Evolutionary conservation across 805 yeast genomes (phyloP), one percentile per base, ranked within the genome.

Genomic region (Candida xyloterini): DNA sequence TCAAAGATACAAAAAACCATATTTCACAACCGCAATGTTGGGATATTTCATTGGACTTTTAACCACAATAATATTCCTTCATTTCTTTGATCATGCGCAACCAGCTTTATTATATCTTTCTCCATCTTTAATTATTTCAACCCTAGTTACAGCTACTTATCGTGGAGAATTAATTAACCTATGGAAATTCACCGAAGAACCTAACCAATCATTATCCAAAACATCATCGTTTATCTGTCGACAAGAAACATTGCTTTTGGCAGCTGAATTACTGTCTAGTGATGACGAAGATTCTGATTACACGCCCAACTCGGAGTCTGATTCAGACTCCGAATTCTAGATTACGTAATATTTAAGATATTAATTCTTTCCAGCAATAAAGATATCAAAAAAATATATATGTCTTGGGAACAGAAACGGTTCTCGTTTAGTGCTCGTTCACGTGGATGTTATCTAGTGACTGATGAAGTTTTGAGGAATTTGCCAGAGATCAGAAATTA

Each of bases 401-500:
- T 48, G 57, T 24, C 55, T 11, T 84, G 89, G 89, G 73, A 68
- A 33, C 89, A 83, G 50, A 67, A 62, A 29, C 73, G 70, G 31
- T 71, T 83, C 53, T 54, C 78, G 7, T 65, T 83, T 27, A 46
- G 68, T 4, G 72, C 88, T 3, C 71, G 84, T 29, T 55, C 79
- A 6, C 73, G 81, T 48, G 95, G 95, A 3, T 73, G 79, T 43
- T 82, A 85, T 59, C 67, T 86, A 20, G 74, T 85, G 40, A 82
- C 89, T 1, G 80, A 81, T 33, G 93, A 84, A 48, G 70, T 85
- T 4, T 43, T 72, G 10, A 24, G 49, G 6, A 67, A 73, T 13
- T 55, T 86, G 10, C 88, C 90, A 0, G 79, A 81, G 49, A 57
- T 85, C 43, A 68, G 67, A 39, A 57, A 75, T 27, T 78, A 74